These are phyloP conservation scores for Aphanoascus verrucosus DNA, from an alignment of 2,329 filamentous ascomycete genomes.

Conservation along the genomic window DNA sequence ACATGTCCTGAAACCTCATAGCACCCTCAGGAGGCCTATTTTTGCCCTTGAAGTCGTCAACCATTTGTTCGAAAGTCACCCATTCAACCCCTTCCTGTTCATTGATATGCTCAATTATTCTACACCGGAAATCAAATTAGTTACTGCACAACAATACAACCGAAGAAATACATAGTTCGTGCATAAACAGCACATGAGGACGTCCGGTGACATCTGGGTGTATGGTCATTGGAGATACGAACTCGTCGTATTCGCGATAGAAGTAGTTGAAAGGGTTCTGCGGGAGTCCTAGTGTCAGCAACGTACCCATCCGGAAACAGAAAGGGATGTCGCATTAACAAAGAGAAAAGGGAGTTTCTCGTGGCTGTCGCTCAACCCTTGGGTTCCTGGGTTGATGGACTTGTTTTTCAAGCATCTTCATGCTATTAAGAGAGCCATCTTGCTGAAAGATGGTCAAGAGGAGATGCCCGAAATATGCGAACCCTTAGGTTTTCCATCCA, in stretches of 20 bases:
- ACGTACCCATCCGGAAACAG: not conserved
- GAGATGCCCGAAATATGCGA: no score
- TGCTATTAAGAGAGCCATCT: no score
- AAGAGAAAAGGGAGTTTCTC: no score
- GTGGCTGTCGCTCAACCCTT: no score
- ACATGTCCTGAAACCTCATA: constrained; percentile 45
- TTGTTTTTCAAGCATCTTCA: no score
- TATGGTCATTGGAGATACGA: constrained; percentile 66
- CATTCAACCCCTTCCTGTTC: constrained; percentile 43
- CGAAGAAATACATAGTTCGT: constrained; percentile 44
- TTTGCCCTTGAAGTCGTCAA: constrained; percentile 60
- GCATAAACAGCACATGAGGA: constrained; percentile 63
- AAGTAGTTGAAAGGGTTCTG: constrained; percentile 57
- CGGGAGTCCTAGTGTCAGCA: constrained; percentile 21
- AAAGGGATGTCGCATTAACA: not conserved
- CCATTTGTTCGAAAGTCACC: constrained; percentile 55
- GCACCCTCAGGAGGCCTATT: constrained; percentile 49
- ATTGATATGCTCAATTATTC: constrained; percentile 59
- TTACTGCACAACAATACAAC: not conserved
- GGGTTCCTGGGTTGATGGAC: no score
- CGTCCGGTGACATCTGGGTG: constrained; percentile 63
- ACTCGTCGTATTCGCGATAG: constrained; percentile 65
- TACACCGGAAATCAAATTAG: constrained; percentile 13
- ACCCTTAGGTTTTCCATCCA: no score
- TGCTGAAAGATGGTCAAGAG: no score